Evolutionary conservation across 139 green algal species (phyloP), one percentile per base, ranked within the genome.

Genomic region (Closterium sp.): DNA sequence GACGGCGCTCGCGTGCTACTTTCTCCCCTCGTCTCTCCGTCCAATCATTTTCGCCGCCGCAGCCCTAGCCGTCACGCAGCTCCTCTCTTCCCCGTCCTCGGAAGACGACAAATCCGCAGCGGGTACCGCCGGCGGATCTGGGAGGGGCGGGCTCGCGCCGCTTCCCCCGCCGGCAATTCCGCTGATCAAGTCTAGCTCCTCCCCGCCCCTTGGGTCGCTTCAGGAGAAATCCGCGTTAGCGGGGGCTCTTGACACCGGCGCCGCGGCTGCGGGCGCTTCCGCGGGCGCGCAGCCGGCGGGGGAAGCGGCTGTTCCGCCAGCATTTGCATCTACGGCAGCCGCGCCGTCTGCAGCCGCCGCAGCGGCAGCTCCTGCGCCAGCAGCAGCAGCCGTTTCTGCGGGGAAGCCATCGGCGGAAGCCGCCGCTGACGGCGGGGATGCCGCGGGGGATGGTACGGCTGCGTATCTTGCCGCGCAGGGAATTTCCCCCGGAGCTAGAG

Each of bases 401-500:
- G 29, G 38, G n/a, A 24, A 87, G 62, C 29, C 29, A 90, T 2
- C 88, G 70, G n/a, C 28, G 62, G 62, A 50, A 50, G 62, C 88
- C n/a, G 34, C 62, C 2, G 62, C 17, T 79, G 62, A 24, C 62
- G 62, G 17, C 17, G 62, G 17, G 62, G 62, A 79, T 87, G 85
- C 21, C 2, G 85, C 85, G 28, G 85, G 2, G 10, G 88, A 91
- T 28, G 32, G 62, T n/a, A 42, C 31, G 31, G 22, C 21, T n/a
- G 30, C 22, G 22, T 91, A 91, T 28, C 34, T 88, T 4, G 19
- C 9, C 38, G 24, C 38, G 30, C 89, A 91, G 89, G 38, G 32
- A 13, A n/a, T 91, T 17, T 91, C 89, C 21, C 89, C 89, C 22
- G 89, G 89, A 2, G 89, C 89, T 30, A 32, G 89, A 21, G 89